These are phyloP conservation scores for Beauveria varroae DNA, from an alignment of 2,329 filamentous ascomycete genomes.

Conservation along the genomic window DNA sequence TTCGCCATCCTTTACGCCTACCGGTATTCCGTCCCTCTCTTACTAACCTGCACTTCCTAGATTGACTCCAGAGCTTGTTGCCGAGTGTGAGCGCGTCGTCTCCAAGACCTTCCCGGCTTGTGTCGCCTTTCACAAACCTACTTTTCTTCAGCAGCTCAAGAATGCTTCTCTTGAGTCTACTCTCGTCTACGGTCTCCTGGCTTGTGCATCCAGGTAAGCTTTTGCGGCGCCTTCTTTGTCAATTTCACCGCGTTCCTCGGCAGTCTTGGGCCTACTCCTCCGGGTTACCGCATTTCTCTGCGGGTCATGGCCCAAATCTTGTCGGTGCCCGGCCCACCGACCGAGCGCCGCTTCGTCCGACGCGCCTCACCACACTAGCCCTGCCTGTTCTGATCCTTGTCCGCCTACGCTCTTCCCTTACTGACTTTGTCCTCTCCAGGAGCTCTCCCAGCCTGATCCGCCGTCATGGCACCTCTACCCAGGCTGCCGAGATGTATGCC, in stretches of 20 bases:
- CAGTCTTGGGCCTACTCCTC: background rate
- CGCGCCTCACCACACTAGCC: background rate
- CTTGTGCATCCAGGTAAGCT: constrained; percentile 50
- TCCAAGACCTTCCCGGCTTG: constrained; percentile 54
- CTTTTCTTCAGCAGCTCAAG: constrained; percentile 54
- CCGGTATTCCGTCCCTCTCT: constrained; percentile 13
- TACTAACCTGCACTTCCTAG: constrained; percentile 22
- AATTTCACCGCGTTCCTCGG: constrained; percentile 16
- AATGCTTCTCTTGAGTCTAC: constrained; percentile 46
- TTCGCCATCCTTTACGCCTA: background rate
- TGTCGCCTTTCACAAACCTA: constrained; percentile 56
- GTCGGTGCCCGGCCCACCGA: constrained; percentile 12
- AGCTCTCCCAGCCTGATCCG: constrained; percentile 50
- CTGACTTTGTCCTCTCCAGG: constrained; percentile 23
- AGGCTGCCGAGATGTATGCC: constrained; percentile 52
- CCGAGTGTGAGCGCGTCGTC: constrained; percentile 54
- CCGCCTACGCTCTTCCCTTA: background rate
- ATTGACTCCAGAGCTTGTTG: constrained; percentile 49
- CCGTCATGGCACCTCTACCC: constrained; percentile 48
- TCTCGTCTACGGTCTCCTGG: constrained; percentile 51
- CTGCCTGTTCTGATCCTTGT: background rate
- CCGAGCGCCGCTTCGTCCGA: constrained; percentile 3
- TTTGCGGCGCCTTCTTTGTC: constrained; percentile 13
- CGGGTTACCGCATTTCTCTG: constrained; percentile 1
- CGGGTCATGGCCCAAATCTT: constrained; percentile 10